Percentiles rank a stretch among this genome's conserved stretches.
Evolutionary conservation across 2,329 filamentous ascomycete genomes (phyloP).

Genomic region (Ceratocystis colombiana): DNA sequence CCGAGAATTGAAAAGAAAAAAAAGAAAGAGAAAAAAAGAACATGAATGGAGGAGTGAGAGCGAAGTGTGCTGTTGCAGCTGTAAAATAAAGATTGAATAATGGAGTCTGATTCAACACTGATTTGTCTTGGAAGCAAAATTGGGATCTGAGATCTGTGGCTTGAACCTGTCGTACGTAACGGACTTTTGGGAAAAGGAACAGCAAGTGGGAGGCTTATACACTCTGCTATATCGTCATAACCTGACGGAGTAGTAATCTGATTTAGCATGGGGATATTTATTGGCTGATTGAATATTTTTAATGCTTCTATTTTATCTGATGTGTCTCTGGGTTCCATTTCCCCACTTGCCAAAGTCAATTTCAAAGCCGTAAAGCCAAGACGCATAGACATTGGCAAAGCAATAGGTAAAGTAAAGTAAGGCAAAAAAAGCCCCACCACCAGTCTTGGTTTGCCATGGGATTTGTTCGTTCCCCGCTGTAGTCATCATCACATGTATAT

Average conservation of each 20-base stretch:
- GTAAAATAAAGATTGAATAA: not conserved
- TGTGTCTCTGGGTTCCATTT: not conserved
- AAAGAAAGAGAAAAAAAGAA: not conserved
- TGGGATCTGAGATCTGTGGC: not conserved
- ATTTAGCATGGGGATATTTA: not conserved
- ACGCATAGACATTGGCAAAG: not conserved
- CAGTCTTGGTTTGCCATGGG: not conserved
- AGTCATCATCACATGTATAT: not conserved
- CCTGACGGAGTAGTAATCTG: not conserved
- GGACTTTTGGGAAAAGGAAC: not conserved
- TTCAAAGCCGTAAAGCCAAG: constrained; percentile 1
- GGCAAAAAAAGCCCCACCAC: not conserved
- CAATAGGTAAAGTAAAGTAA: not conserved
- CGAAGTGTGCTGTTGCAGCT: not conserved
- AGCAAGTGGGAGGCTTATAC: not conserved
- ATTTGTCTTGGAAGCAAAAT: not conserved
- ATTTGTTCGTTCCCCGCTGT: not conserved
- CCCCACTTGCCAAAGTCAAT: constrained; percentile 7
- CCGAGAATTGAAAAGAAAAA: no score
- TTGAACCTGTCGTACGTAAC: not conserved
- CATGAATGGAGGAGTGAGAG: not conserved
- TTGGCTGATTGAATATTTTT: not conserved
- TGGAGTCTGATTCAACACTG: not conserved
- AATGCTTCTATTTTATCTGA: constrained; percentile 9
- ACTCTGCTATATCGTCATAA: not conserved